Evolutionary conservation across 257 asterid genomes (phyloP), one percentile per base, ranked within the genome.

Genomic region (Plantago ovata): DNA sequence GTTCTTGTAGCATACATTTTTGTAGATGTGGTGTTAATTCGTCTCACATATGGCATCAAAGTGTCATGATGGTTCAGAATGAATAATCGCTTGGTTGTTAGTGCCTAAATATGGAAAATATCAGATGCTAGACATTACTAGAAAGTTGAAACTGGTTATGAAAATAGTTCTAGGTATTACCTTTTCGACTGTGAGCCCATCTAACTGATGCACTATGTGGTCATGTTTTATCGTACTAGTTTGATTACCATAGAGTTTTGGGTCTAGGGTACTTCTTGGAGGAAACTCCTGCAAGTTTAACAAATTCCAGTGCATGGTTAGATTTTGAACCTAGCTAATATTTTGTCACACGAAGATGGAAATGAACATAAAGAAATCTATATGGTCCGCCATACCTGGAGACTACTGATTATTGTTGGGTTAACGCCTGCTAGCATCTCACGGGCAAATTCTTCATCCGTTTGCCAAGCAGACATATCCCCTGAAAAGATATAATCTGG

Each of bases 351-450:
- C 10, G 2, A 10, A 15, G 11, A 2, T 3, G 12, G 10, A 6
- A 18, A 18, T 3, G 9, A 46, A 16, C 13, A 22, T 15, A 6
- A 46, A 16, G 20, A 3, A 14, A 21, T 2, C 20, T 16, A 1
- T 3, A 3, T 2, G n/a, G n/a, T n/a, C n/a, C n/a, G n/a, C n/a
- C n/a, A 1, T 63, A 84, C 94, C 75, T 64, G 65, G 38, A 85
- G 75, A 45, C 78, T 77, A 9, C 69, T 59, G 50, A 85, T 80
- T 14, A 74, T 52, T 10, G 78, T 68, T 1, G 94, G 94, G 72
- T 85, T 82, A 50, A 78, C 49, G 67, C 91, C 94, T 3, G 88
- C 91, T 18, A 85, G 36, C 91, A 82, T 85, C 62, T 85, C 94
- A 49, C 84, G 63, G 1, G 82, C 76, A 59, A 85, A 82, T 58